These are phyloP conservation scores for Lyophyllum shimeji DNA, from an alignment of 768 basidiomycete species.

Conservation along the genomic window DNA sequence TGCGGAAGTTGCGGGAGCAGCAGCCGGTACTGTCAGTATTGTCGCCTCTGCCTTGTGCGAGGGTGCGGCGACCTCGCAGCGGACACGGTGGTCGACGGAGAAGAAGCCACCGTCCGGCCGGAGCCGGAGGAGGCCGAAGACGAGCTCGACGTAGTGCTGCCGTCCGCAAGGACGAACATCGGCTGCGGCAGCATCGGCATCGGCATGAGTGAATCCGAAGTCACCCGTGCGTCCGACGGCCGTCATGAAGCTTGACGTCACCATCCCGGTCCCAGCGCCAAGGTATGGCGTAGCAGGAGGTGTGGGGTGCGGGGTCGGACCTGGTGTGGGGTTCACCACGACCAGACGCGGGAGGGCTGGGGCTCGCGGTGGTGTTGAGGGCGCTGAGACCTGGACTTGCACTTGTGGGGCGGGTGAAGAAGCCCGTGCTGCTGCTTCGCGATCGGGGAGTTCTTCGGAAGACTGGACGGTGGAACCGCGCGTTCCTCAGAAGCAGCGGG, in stretches of 20 bases:
- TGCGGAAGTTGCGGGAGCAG: background rate
- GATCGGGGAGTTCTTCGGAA: slow-evolving; percentile 29
- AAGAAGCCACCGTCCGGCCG: slow-evolving; percentile 7
- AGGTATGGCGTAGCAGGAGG: slow-evolving; percentile 76
- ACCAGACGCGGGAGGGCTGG: slow-evolving; percentile 53
- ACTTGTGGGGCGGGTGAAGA: background rate
- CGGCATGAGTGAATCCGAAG: background rate
- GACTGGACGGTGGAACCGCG: slow-evolving; percentile 7
- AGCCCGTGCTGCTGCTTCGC: slow-evolving; percentile 28
- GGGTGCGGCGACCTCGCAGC: background rate
- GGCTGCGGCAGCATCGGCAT: background rate
- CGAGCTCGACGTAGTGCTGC: slow-evolving; percentile 7
- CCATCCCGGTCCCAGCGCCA: slow-evolving; percentile 7
- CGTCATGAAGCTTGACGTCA: background rate
- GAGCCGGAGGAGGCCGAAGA: slow-evolving; percentile 7
- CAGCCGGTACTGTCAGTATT: background rate
- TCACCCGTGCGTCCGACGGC: background rate
- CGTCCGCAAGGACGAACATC: slow-evolving; percentile 4
- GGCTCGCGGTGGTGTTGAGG: slow-evolving; percentile 5
- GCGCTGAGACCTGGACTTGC: background rate
- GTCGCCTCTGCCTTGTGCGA: background rate
- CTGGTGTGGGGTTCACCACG: slow-evolving; percentile 75
- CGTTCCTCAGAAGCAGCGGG: slow-evolving; percentile 12
- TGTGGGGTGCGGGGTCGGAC: slow-evolving; percentile 75
- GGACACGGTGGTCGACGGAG: background rate